Evolutionary conservation across 192 early-diverging fungal genomes (phyloP).

Genomic region (Coemansia sp.): DNA sequence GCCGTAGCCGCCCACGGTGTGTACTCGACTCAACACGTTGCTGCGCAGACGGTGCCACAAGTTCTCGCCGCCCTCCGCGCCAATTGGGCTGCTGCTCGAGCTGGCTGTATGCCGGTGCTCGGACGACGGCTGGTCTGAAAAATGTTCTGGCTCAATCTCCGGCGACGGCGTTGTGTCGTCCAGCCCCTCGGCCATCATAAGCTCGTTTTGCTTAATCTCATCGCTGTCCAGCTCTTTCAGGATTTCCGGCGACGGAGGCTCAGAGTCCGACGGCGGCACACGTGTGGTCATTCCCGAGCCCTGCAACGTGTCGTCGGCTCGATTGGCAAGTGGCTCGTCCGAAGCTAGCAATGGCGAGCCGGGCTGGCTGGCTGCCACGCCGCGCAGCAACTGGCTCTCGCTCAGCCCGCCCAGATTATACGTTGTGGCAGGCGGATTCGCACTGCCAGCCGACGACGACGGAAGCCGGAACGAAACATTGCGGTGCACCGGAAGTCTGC

Average conservation of each 20-base stretch:
- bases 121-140: constrained; percentile 11
- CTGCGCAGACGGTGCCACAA: constrained; percentile 45
- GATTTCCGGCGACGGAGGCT: constrained; percentile 21
- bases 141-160: not conserved
- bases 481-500: not conserved
- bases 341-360: not conserved
- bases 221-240: constrained; percentile 32
- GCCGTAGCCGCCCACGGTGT: constrained; percentile 15
- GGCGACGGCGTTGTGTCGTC: constrained; percentile 9
- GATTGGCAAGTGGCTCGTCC: not conserved
- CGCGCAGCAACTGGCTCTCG: constrained; percentile 14
- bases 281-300: not conserved
- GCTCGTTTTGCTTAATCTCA: constrained; percentile 44
- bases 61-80: constrained; percentile 26
- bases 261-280: not conserved
- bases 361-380: not conserved
- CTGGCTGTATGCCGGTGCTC: constrained; percentile 8
- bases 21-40: constrained; percentile 46
- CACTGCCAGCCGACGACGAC: constrained; percentile 6
- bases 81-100: constrained; percentile 12
- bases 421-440: not conserved
- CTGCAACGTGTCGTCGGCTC: not conserved
- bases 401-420: not conserved
- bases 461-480: constrained; percentile 16
- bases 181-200: constrained; percentile 44